Conservation (phyloP, 2,329 filamentous ascomycete genomes). For the Daldinia sp. region DNA sequence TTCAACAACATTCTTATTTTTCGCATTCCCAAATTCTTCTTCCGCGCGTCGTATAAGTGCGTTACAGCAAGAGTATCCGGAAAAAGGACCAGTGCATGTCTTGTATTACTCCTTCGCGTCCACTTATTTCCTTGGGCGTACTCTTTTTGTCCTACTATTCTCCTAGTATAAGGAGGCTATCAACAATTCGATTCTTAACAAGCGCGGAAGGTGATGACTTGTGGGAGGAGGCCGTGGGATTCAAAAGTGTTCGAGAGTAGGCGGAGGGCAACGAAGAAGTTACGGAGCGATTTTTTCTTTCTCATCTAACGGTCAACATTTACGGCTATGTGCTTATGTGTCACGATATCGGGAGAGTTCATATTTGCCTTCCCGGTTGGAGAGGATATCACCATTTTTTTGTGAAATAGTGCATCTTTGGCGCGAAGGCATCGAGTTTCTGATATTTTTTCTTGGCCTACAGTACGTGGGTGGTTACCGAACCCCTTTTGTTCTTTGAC, state of each 20-base stretch:
- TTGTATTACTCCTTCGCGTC: constrained; percentile 13
- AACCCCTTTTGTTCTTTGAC: constrained; percentile 8
- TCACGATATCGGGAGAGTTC: constrained; percentile 39
- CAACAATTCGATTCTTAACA: constrained; percentile 10
- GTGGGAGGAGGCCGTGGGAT: constrained; percentile 7
- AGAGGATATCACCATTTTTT: constrained; percentile 31
- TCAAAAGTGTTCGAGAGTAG: constrained; percentile 4
- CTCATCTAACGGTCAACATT: constrained; percentile 31
- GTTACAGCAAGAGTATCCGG: constrained; percentile 23
- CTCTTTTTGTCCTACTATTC: constrained; percentile 13
- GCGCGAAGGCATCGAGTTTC: constrained; percentile 32
- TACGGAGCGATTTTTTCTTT: constrained; percentile 24
- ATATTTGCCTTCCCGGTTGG: constrained; percentile 27
- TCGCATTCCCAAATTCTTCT: constrained; percentile 10
- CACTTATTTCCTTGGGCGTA: constrained; percentile 24
- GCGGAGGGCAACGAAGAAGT: constrained; percentile 30
- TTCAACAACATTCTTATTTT: constrained; percentile 25
- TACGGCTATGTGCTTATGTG: constrained; percentile 42
- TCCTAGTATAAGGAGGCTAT: constrained; percentile 6
- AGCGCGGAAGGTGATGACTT: constrained; percentile 7
- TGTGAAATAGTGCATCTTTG: constrained; percentile 38
- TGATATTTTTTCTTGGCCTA: background rate
- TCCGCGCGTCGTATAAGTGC: constrained; percentile 29
- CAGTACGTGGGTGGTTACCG: constrained; percentile 6
- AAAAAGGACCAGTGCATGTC: constrained; percentile 18